Evolutionary conservation across 2,329 filamentous ascomycete species (phyloP), one percentile per base, ranked within the genome.

Genomic region (Penicillium sp.): DNA sequence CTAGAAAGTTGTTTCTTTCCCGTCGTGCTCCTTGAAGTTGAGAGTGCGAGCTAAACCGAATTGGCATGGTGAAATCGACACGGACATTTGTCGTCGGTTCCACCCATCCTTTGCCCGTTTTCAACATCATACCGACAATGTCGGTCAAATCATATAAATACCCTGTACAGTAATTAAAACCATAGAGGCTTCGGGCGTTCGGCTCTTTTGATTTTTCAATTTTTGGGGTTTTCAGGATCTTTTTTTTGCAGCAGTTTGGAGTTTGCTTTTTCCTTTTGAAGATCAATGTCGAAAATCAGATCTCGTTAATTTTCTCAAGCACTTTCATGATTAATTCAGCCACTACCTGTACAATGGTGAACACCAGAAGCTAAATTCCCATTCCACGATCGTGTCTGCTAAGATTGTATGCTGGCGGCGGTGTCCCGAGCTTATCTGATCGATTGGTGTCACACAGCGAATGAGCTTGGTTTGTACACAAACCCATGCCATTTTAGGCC

Each of bases 101-200:
- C 36, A 18, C 36, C 36, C 36, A 21, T 23, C 18, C 16, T 39
- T 16, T 16, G 36, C 36, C 16, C 36, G 18, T 39, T 39, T 21
- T 4, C 36, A 39, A 39, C 18, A 21, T 39, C 36, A 39, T 10
- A 39, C 36, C 36, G 36, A 39, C 36, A 23, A 18, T 10, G 6
- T 13, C 36, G 36, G 36, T 39, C 36, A 39, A 13, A 39, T 16
- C 5, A 39, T 21, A 39, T 10, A 39, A 55, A 59, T 56, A 55
- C 56, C 58, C 58, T 54, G 54, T 59, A 57, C 38, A 55, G 45
- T 51, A 47, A 54, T 53, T 21, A 42, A 54, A 56, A 38, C n/a
- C 41, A 50, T 61, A 57, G 56, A 59, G 41, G 47, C 26, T 47
- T 49, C 52, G 39, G 58, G 56, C 53, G 53, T 57, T 56, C 18